Base-by-base conservation (phyloP, 441 rosid species). In the Gossypium lobatum region DNA sequence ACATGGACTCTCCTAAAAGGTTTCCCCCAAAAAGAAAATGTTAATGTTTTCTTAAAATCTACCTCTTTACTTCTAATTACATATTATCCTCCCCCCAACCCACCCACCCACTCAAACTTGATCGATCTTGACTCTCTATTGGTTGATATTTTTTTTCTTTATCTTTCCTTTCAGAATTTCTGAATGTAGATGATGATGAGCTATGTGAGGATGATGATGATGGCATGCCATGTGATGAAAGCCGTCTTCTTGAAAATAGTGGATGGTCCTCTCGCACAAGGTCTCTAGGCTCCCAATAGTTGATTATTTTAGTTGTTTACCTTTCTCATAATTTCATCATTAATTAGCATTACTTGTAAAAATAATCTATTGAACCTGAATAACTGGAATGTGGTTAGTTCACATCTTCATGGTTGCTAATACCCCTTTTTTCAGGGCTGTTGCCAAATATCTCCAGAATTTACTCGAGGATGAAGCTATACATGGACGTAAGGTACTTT, bases 211-310 rank as follows among this genome's bases (percentile, higher is more conserved):
- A 92, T 60, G 84, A 87, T 66, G 89, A 91, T 57, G 88, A 88
- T 71, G 91, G 79, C 20, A 54, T 76, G 75, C 83, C 83, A 57
- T 72, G 81, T 80, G 95, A 91, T 60, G 95, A 90, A 26, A 67
- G 88, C 70, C 84, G 76, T 73, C 85, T 93, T 80, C 86, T 89
- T 50, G 99, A 93, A 75, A 96, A 93, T 73, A 92, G 85, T 82
- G 97, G 99, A 31, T 93, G 99, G 99, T 93, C 98, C 80, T 89
- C 97, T 67, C 98, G 99, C 67, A 92, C 99, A 64, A 96, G 97
- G 99, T 95, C 50, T 70, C 78, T 76, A 45, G 64, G 52, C 45
- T 67, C 17, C 68, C 25, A 75, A 20, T 62, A 42, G 37, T 53
- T 13, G n/a, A 46, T 20, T 26, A 37, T 72, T 23, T 28, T 31